These are phyloP conservation scores for Pyracantha coccinea DNA, from an alignment of 331 rosid species.

Conservation along the genomic window DNA sequence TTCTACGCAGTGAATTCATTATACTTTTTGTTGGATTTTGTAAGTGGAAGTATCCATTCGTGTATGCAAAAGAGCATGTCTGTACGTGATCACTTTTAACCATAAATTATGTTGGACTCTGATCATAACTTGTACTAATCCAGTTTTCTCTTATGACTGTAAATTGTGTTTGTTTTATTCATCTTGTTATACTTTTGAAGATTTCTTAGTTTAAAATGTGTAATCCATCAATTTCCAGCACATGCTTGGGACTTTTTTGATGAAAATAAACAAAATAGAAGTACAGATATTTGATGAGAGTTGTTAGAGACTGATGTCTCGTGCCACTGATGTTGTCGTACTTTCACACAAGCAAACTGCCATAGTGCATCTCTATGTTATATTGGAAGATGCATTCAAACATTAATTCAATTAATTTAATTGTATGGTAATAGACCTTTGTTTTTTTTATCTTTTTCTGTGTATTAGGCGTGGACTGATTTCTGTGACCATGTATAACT, in stretches of 20 bases:
- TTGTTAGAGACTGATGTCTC: background rate
- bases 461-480: conserved; percentile 56
- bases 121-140: background rate
- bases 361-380: background rate
- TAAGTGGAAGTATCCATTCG: background rate
- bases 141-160: background rate
- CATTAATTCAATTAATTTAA: background rate
- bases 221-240: background rate
- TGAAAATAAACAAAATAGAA: background rate
- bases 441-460: background rate
- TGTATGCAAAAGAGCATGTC: background rate
- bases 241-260: background rate
- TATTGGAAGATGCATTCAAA: background rate
- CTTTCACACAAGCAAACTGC: background rate
- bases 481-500: conserved; percentile 81
- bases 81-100: background rate
- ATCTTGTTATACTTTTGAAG: background rate
- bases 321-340: background rate
- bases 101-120: background rate
- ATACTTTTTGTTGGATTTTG: background rate
- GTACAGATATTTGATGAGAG: background rate
- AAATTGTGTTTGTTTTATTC: background rate
- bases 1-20: conserved; percentile 6
- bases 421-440: background rate
- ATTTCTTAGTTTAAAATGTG: background rate